Percentiles rank a stretch among this genome's conserved stretches.
Conservation (phyloP, 257 asterid genomes). For the Gynochthodes officinalis region DNA sequence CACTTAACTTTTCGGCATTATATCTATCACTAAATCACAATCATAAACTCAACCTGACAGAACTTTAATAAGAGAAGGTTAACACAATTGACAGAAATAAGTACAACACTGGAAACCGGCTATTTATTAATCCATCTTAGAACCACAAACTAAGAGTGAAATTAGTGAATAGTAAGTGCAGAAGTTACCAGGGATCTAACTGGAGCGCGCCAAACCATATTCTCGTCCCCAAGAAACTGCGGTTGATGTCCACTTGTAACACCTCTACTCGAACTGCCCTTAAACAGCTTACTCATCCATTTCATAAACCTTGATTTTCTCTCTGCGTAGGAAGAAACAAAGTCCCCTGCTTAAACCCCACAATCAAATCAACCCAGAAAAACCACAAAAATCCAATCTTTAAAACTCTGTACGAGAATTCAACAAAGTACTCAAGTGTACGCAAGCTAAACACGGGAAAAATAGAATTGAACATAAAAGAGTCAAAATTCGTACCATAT, state of each 20-base stretch:
- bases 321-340: conserved; percentile 71
- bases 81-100: neutral
- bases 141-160: neutral
- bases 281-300: conserved; percentile 82
- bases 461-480: neutral
- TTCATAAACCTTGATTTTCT: conserved; percentile 83
- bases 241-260: conserved; percentile 48
- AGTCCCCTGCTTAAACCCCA: conserved; percentile 60
- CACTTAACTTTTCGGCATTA: neutral
- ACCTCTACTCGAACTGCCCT: conserved; percentile 49
- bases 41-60: neutral
- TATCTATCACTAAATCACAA: neutral
- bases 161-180: neutral
- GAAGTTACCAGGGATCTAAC: conserved; percentile 55
- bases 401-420: conserved; percentile 6
- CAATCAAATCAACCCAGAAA: conserved; percentile 21
- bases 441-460: conserved; percentile 23
- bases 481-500: conserved; percentile 47
- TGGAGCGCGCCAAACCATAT: conserved; percentile 74
- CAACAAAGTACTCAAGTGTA: conserved; percentile 23
- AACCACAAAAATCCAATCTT: conserved; percentile 14
- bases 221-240: conserved; percentile 78
- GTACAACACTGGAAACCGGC: neutral
- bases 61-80: neutral
- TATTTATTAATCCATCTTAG: neutral